Evolutionary conservation across 1,284 basidiomycete genomes (phyloP).

Genomic region (Rhizoctonia solani): DNA sequence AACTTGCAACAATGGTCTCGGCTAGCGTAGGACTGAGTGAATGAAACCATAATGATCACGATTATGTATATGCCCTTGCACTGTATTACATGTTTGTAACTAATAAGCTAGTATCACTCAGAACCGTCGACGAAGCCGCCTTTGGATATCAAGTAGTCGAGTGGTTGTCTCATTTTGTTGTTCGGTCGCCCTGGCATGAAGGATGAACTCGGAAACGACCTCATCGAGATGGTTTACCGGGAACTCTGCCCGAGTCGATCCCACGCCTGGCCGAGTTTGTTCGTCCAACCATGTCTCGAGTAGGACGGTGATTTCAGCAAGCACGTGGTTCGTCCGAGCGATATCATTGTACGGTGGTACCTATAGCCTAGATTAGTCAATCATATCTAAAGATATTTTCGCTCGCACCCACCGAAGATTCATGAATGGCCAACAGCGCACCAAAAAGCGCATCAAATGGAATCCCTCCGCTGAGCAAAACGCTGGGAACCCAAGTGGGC

Average conservation of each 20-base stretch:
- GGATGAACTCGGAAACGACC: conserved; percentile 34
- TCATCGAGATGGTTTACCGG: conserved; percentile 38
- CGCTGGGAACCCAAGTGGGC: conserved; percentile 77
- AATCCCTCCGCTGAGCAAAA: conserved; percentile 76
- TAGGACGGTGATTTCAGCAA: conserved; percentile 74
- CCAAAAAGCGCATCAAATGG: conserved; percentile 81
- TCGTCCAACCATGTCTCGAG: conserved; percentile 77
- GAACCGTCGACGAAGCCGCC: conserved; percentile 24
- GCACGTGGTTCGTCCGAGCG: conserved; percentile 64
- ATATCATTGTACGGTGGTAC: conserved; percentile 82
- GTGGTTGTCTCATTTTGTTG: conserved; percentile 33
- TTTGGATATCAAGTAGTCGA: conserved; percentile 36
- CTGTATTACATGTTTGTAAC: conserved; percentile 18
- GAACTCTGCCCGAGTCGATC: conserved; percentile 44
- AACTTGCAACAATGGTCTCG: conserved; percentile 16
- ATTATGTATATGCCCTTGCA: conserved; percentile 7
- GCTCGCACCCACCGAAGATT: conserved; percentile 68
- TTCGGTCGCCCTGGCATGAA: conserved; percentile 21
- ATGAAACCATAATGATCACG: neutral
- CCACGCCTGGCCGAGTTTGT: conserved; percentile 65
- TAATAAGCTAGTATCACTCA: neutral
- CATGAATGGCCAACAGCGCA: conserved; percentile 83
- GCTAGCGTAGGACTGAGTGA: conserved; percentile 4
- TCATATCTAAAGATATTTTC: neutral
- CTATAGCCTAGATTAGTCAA: conserved; percentile 48